A percentile compares a stretch with the other conserved stretches of the same genome.
These are phyloP conservation scores for Solanum appendiculatum DNA, from an alignment of 257 asterid species.

Conservation along the genomic window DNA sequence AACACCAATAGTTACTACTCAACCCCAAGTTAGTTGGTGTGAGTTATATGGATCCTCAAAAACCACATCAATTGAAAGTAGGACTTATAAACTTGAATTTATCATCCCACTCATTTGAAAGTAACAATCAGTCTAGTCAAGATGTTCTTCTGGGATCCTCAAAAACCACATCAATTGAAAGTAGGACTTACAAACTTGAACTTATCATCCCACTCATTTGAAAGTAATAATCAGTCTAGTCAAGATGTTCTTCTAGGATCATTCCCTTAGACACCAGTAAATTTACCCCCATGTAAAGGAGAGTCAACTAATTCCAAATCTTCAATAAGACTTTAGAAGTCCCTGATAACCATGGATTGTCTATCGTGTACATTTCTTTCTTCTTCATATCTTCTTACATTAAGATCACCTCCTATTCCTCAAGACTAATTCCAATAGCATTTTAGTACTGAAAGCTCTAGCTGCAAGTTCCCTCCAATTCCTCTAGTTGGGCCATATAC, in stretches of 20 bases:
- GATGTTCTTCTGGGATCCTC: not conserved
- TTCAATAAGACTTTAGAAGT: not conserved
- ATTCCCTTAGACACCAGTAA: not conserved
- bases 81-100: not conserved
- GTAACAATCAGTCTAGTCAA: not conserved
- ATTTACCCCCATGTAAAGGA: not conserved
- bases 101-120: not conserved
- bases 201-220: not conserved
- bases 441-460: not conserved
- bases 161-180: not conserved
- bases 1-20: not conserved
- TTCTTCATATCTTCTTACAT: not conserved
- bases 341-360: not conserved
- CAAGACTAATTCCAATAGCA: not conserved
- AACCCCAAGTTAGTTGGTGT: not conserved
- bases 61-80: not conserved
- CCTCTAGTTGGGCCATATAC: not conserved
- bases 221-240: not conserved
- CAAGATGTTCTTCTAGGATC: not conserved
- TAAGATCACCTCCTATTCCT: not conserved
- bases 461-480: not conserved
- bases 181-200: not conserved
- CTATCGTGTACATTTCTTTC: not conserved
- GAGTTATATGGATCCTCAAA: not conserved
- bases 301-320: not conserved